Evolutionary conservation across 2,329 filamentous ascomycete genomes (phyloP).

Genomic region (Aspergillus ochraceoroseus): DNA sequence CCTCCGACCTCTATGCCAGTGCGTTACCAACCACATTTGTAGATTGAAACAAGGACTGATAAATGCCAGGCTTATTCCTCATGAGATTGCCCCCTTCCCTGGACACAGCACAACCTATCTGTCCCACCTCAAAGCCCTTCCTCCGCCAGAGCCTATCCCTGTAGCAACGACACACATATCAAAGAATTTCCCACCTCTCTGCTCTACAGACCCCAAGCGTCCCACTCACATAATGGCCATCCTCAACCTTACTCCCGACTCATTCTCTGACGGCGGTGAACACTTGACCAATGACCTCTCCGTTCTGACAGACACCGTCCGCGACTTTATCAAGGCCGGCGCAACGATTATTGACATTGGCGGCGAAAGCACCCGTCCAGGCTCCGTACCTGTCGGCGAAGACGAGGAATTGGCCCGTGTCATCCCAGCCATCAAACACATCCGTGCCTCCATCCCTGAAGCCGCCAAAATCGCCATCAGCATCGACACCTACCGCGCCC

Average conservation of each 20-base stretch:
- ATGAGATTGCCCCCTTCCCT: conserved; percentile 33
- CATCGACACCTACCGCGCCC: conserved; percentile 86
- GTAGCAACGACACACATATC: conserved; percentile 39
- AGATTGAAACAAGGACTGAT: conserved; percentile 11
- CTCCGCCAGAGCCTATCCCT: conserved; percentile 35
- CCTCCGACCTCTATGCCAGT: conserved; percentile 68
- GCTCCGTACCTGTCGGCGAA: conserved; percentile 61
- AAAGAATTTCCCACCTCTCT: conserved; percentile 49
- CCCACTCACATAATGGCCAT: conserved; percentile 86
- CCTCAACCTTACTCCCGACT: conserved; percentile 90
- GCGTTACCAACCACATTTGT: conserved; percentile 13
- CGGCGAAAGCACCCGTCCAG: conserved; percentile 85
- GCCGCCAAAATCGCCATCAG: conserved; percentile 66
- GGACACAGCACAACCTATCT: conserved; percentile 32
- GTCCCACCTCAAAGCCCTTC: conserved; percentile 33
- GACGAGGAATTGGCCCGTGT: conserved; percentile 74
- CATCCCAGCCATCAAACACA: conserved; percentile 68
- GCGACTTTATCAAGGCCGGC: conserved; percentile 60
- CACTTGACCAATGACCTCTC: conserved; percentile 50
- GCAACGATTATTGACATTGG: conserved; percentile 87
- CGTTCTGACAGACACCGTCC: conserved; percentile 55
- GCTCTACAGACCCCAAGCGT: conserved; percentile 52
- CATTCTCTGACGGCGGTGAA: conserved; percentile 84
- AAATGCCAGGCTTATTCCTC: conserved; percentile 39
- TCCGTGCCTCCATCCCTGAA: conserved; percentile 61